A percentile compares a stretch with the other conserved stretches of the same genome.
Conservation (phyloP, 2,329 filamentous ascomycete species). For the Fusarium devonianum region DNA sequence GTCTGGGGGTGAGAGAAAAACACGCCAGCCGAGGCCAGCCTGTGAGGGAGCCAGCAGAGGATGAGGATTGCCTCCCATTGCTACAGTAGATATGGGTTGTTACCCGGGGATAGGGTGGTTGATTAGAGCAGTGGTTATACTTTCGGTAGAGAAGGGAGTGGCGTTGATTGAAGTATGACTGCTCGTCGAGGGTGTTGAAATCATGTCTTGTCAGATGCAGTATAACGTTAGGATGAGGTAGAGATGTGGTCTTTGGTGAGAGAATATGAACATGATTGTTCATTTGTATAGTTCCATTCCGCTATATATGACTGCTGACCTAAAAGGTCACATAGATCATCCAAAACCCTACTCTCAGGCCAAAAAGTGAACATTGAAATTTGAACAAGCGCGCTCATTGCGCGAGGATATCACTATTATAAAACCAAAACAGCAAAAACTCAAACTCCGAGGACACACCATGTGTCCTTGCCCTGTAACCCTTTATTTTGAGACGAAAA, state of each 20-base stretch:
- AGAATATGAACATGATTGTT: constrained; percentile 8
- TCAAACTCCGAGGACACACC: constrained; percentile 32
- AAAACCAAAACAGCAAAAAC: constrained; percentile 22
- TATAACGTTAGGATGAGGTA: too few species aligned
- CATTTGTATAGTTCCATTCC: constrained; percentile 12
- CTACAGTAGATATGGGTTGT: too few species aligned
- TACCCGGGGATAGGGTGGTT: constrained; percentile 18
- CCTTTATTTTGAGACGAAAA: constrained; percentile 23
- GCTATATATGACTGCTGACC: constrained; percentile 19
- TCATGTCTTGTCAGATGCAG: not conserved
- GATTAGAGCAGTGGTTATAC: constrained; percentile 2
- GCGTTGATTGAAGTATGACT: not conserved
- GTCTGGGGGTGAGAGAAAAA: not conserved
- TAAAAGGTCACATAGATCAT: too few species aligned
- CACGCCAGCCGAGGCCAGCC: too few species aligned
- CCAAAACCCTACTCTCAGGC: constrained; percentile 5
- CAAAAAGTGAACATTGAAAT: constrained; percentile 27
- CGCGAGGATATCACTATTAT: constrained; percentile 39
- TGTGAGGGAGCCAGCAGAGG: too few species aligned
- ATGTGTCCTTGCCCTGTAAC: constrained; percentile 32
- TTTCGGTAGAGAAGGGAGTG: constrained; percentile 6
- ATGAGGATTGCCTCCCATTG: too few species aligned
- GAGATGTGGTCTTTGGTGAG: not conserved
- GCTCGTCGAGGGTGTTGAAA: too few species aligned
- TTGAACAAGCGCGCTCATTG: constrained; percentile 24